phyloP scores from a whole-genome alignment of 129 eudicot species.

The Centella asiatica region DNA sequence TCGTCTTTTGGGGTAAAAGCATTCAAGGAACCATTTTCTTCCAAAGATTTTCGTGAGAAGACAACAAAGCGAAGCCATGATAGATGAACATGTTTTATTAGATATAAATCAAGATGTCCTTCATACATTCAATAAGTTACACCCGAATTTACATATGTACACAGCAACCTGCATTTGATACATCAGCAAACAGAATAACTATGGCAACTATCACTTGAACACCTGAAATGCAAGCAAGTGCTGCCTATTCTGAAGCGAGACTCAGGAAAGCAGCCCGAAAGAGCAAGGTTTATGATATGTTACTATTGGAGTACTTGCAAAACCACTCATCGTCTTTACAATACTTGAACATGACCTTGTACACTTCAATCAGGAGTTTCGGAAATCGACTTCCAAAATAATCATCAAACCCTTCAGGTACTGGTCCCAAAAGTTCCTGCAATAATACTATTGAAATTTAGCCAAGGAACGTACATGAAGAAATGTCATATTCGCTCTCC shows the following conservation, averaged over 20 bases:
- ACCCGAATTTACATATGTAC: too few relatives aligned
- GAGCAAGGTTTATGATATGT: constrained; percentile 5
- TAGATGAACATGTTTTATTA: too few relatives aligned
- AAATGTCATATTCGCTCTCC: background rate
- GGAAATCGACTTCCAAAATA: constrained; percentile 79
- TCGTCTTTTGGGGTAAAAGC: too few relatives aligned
- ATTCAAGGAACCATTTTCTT: too few relatives aligned
- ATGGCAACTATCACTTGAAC: too few relatives aligned
- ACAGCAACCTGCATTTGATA: too few relatives aligned
- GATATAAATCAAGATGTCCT: too few relatives aligned
- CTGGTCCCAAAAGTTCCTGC: constrained; percentile 78
- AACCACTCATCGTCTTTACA: constrained; percentile 69
- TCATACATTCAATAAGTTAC: too few relatives aligned
- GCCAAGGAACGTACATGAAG: background rate
- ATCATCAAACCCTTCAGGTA: constrained; percentile 74
- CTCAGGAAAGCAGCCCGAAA: background rate
- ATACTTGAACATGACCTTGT: constrained; percentile 50
- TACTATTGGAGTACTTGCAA: constrained; percentile 40
- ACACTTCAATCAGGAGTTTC: constrained; percentile 72
- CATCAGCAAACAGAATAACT: too few relatives aligned
- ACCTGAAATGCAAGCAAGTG: too few relatives aligned
- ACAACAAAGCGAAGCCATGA: too few relatives aligned
- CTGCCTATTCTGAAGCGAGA: background rate
- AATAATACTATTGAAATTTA: background rate
- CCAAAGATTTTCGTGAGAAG: too few relatives aligned